Evolutionary conservation across 106 monocot species (phyloP), one percentile per base, ranked within the genome.

Genomic region (Vanilla planifolia): DNA sequence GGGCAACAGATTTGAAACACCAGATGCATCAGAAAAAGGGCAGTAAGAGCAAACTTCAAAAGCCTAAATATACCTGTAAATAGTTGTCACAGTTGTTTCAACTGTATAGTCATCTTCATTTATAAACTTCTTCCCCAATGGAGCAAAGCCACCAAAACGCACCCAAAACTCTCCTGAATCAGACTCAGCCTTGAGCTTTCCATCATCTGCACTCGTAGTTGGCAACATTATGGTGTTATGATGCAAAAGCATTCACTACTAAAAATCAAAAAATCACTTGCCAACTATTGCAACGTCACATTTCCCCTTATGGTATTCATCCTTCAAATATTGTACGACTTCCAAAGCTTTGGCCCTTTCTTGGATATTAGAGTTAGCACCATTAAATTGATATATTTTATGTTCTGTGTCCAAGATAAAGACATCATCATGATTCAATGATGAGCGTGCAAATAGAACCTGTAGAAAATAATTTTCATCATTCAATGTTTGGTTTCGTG

Each of bases 331-430:
- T 33, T 80, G 80, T 10, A 75, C 71, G 46, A 80, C 80, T 47
- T 80, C 80, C 48, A 80, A 70, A 55, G 80, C 64, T 74, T 80
- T 80, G 33, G 80, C 80, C 51, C 80, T 70, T 60, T 80, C 80
- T 63, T 80, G 80, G 66, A 80, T 80, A 48, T 65, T 66, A 30
- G 80, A 66, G 42, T 80, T 80, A 1, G 75, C 65, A 22, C 80
- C 80, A 56, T 71, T 80, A 35, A 80, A 80, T 47, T 80, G 80
- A 27, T 70, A 80, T 58, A 80, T 75, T 37, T 80, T 80, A 2
- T 33, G 56, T 47, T 80, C 66, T 0, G 80, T 80, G 58, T 80
- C 80, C 33, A 80, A 55, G 51, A 80, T 80, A 55, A 75, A 80
- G 53, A 80, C 66, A 16, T 80, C 80, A 56, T 80, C 80, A 58